Conservation (phyloP, 345 rosid species). For the Gossypium arboreum region DNA sequence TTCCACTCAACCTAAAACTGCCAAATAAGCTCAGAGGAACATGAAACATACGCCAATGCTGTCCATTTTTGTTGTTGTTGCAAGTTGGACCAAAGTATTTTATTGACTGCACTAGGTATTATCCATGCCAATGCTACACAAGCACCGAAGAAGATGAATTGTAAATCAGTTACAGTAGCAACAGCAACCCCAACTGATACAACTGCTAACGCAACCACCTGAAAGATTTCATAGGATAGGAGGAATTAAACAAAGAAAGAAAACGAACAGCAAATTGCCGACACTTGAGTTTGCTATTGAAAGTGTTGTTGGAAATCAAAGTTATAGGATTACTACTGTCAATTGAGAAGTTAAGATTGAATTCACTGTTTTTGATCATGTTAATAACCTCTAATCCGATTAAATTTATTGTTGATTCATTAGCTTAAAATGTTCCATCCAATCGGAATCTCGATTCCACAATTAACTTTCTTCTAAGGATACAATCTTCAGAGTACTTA, state of each 20-base stretch:
- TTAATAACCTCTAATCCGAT: no score
- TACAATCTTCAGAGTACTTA: no score
- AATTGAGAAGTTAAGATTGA: no score
- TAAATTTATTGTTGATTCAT: no score
- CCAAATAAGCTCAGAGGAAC: not conserved
- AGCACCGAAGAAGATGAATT: constrained; percentile 15
- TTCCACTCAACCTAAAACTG: not conserved
- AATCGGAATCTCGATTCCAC: no score
- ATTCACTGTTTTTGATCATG: no score
- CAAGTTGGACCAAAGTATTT: constrained; percentile 18
- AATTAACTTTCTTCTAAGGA: no score
- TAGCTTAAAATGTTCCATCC: no score
- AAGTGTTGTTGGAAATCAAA: no score
- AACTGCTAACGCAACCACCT: constrained; percentile 11
- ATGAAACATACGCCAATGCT: constrained; percentile 12
- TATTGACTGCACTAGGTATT: constrained; percentile 14
- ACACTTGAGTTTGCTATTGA: not conserved
- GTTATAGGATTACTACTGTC: no score
- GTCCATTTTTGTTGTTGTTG: constrained; percentile 18
- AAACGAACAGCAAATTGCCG: not conserved
- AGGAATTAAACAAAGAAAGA: no score
- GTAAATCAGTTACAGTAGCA: constrained; percentile 19
- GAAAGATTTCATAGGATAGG: constrained; percentile 3
- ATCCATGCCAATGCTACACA: constrained; percentile 15
- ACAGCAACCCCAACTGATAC: constrained; percentile 17